These are phyloP conservation scores for Chlamydomonas sp. DNA, from an alignment of 139 green algal species.

Conservation along the genomic window DNA sequence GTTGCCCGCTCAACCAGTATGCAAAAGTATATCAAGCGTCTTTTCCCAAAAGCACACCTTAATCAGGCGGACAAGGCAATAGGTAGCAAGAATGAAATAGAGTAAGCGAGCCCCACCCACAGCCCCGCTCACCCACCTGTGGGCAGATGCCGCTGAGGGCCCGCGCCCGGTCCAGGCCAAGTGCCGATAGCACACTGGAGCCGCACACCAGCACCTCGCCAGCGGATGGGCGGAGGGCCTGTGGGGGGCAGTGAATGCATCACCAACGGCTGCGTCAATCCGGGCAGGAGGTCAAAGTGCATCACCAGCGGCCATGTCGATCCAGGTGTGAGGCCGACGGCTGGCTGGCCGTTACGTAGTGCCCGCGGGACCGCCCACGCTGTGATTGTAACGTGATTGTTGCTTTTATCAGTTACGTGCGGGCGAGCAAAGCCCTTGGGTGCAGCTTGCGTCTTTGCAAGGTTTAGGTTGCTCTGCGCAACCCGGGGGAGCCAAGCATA, in stretches of 20 bases:
- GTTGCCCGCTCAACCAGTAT: no score
- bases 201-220: conserved; percentile 83
- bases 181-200: conserved; percentile 54
- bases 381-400: no score
- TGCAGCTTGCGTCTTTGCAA: no score
- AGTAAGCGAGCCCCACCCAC: conserved; percentile 26
- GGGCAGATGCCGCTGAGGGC: conserved; percentile 81
- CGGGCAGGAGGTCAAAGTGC: background rate
- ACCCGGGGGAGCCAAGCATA: background rate
- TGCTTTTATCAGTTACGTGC: no score
- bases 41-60: background rate
- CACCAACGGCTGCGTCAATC: background rate
- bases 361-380: no score
- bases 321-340: no score
- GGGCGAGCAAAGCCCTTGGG: no score
- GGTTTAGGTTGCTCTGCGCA: no score
- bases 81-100: no score
- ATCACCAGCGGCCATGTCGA: no score
- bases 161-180: conserved; percentile 42
- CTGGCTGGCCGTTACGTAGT: no score
- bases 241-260: background rate
- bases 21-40: no score
- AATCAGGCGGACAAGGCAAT: background rate
- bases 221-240: conserved; percentile 64
- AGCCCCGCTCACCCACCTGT: conserved; percentile 84